Evolutionary conservation across 2,329 filamentous ascomycete species (phyloP).

Genomic region (Colletotrichum sp.): DNA sequence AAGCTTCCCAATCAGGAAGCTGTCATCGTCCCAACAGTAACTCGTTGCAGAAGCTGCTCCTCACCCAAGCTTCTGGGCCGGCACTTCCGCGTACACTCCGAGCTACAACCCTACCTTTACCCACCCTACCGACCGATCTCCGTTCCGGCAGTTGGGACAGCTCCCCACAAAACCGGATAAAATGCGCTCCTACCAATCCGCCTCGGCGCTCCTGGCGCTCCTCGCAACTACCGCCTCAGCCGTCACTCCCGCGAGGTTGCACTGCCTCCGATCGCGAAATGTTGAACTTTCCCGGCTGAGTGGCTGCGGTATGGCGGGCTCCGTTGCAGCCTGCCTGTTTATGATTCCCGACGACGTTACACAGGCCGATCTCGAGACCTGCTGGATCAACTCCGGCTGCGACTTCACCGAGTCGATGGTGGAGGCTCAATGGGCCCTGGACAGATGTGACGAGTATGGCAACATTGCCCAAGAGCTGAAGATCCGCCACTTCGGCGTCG

Average conservation of each 20-base stretch:
- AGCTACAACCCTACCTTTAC: not conserved
- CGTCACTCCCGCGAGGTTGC: conserved; percentile 29
- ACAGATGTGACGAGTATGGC: conserved; percentile 32
- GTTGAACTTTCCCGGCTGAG: conserved; percentile 42
- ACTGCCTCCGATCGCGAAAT: conserved; percentile 46
- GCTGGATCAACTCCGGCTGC: conserved; percentile 41
- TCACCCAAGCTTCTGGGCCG: not conserved
- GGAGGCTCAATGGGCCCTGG: conserved; percentile 32
- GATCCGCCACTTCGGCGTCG: conserved; percentile 4
- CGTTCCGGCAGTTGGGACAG: not conserved
- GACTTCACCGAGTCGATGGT: conserved; percentile 29
- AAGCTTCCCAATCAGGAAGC: conserved; percentile 8
- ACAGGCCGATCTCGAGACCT: conserved; percentile 39
- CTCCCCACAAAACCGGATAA: conserved; percentile 14
- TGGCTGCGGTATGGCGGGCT: conserved; percentile 47
- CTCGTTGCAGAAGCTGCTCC: not conserved
- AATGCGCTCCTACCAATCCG: conserved; percentile 11
- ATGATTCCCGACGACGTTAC: conserved; percentile 32
- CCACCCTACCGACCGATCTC: not conserved
- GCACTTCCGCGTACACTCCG: conserved; percentile 7
- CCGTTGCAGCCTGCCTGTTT: conserved; percentile 48
- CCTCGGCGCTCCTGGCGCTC: conserved; percentile 13
- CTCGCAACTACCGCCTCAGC: conserved; percentile 34
- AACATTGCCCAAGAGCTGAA: conserved; percentile 19
- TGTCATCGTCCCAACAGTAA: not conserved